A percentile compares a stretch with the other conserved stretches of the same genome.
Conservation (phyloP, 805 yeast species). For the Priceomyces fermenticarens region DNA sequence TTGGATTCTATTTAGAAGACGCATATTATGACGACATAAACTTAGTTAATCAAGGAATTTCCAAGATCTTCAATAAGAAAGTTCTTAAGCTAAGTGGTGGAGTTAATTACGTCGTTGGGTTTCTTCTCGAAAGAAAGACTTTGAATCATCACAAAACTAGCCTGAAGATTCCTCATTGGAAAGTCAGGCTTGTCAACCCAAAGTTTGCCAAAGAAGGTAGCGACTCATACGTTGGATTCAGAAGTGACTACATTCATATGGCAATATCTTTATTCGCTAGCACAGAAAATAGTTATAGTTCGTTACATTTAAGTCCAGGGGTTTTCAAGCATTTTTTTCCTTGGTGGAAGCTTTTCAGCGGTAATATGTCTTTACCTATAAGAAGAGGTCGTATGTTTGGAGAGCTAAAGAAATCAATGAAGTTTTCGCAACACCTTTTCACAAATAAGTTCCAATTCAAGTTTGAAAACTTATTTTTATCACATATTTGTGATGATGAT, state of each 20-base stretch:
- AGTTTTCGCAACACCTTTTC: slow-evolving; percentile 70
- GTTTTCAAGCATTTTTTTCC: slow-evolving; percentile 63
- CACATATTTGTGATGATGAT: slow-evolving; percentile 63
- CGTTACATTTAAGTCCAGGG: slow-evolving; percentile 73
- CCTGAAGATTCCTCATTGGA: slow-evolving; percentile 63
- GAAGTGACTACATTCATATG: slow-evolving; percentile 41
- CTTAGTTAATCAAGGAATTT: slow-evolving; percentile 4
- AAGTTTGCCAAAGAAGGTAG: slow-evolving; percentile 35
- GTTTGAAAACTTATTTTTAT: slow-evolving; percentile 67
- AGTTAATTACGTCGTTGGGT: slow-evolving; percentile 55
- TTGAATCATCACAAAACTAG: slow-evolving; percentile 17
- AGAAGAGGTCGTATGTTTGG: slow-evolving; percentile 73
- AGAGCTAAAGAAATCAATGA: slow-evolving; percentile 50
- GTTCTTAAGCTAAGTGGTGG: slow-evolving; percentile 62
- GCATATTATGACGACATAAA: slow-evolving; percentile 9
- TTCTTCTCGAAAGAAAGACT: slow-evolving; percentile 6
- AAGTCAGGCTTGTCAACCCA: slow-evolving; percentile 58
- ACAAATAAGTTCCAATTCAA: slow-evolving; percentile 79
- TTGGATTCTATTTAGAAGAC: slow-evolving; percentile 45
- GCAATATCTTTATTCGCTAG: slow-evolving; percentile 37
- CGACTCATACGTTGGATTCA: slow-evolving; percentile 40
- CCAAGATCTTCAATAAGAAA: slow-evolving; percentile 42
- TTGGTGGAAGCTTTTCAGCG: slow-evolving; percentile 89
- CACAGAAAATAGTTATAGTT: slow-evolving; percentile 49
- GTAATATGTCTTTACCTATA: slow-evolving; percentile 74